Conservation (phyloP, 805 yeast genomes). For the Metschnikowia cerradonensis region DNA sequence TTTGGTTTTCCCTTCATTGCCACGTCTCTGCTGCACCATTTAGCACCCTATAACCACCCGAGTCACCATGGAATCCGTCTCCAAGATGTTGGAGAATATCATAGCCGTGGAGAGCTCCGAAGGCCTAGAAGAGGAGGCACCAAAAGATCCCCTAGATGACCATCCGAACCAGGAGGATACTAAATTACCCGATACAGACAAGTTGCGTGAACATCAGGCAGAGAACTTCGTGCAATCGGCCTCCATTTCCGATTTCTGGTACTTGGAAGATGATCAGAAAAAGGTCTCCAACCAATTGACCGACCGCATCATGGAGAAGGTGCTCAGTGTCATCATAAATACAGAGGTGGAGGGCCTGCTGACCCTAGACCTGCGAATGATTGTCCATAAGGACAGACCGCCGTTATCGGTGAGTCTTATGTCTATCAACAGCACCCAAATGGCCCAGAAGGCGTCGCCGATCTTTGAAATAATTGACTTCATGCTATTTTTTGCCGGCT, state of each 20-base stretch:
- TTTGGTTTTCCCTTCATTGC: neutral
- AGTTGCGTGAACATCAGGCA: neutral
- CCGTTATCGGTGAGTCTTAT: conserved; percentile 63
- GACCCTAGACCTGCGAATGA: conserved; percentile 50
- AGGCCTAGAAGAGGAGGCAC: neutral
- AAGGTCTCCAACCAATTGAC: conserved; percentile 37
- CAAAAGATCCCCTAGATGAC: neutral
- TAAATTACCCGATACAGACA: neutral
- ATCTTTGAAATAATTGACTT: conserved; percentile 62
- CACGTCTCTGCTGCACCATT: neutral
- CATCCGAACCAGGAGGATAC: neutral
- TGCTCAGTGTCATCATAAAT: conserved; percentile 63
- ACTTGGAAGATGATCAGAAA: conserved; percentile 20
- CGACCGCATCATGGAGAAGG: conserved; percentile 69
- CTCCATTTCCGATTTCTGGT: conserved; percentile 25
- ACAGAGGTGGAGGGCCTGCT: conserved; percentile 37
- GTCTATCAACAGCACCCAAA: conserved; percentile 61
- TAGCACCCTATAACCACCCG: neutral
- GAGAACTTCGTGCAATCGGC: conserved; percentile 2
- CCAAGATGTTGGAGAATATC: conserved; percentile 35
- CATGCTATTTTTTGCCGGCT: conserved; percentile 50
- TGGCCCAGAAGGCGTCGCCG: conserved; percentile 58
- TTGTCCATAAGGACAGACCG: conserved; percentile 61
- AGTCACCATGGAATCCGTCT: conserved; percentile 32
- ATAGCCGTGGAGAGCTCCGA: conserved; percentile 24